Conservation (phyloP, 1,284 basidiomycete genomes). For the Irpex sp. region DNA sequence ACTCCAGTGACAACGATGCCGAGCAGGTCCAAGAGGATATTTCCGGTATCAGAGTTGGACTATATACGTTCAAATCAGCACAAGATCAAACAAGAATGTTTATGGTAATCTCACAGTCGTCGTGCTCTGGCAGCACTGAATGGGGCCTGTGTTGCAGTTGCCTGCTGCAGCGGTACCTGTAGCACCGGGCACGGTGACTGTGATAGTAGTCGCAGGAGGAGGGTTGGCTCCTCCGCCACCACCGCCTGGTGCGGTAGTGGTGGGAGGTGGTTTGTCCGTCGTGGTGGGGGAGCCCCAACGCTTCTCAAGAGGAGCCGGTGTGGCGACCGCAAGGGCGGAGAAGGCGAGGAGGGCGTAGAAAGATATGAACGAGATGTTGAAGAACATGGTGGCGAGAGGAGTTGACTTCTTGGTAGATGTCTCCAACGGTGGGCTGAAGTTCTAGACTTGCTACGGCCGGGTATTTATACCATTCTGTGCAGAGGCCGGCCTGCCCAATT, state of each 20-base stretch:
- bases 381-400: neutral
- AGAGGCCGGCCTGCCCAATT: neutral
- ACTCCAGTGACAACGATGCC: neutral
- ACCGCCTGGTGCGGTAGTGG: neutral
- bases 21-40: conserved; percentile 1
- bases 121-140: conserved; percentile 11
- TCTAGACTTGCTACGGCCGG: neutral
- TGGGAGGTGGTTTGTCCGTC: neutral
- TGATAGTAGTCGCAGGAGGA: neutral
- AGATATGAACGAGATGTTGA: conserved; percentile 5
- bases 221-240: no score
- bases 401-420: neutral
- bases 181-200: conserved; percentile 8
- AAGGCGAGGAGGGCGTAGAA: conserved; percentile 15
- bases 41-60: neutral
- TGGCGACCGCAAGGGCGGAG: conserved; percentile 19
- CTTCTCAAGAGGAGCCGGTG: conserved; percentile 4
- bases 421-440: conserved; percentile 1
- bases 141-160: conserved; percentile 8
- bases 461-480: conserved; percentile 6
- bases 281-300: conserved; percentile 3
- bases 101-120: neutral
- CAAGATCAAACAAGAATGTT: neutral
- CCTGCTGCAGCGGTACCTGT: neutral
- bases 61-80: neutral